phyloP scores from a whole-genome alignment of 495 filamentous ascomycete species.

The Lophiotrema nucula region DNA sequence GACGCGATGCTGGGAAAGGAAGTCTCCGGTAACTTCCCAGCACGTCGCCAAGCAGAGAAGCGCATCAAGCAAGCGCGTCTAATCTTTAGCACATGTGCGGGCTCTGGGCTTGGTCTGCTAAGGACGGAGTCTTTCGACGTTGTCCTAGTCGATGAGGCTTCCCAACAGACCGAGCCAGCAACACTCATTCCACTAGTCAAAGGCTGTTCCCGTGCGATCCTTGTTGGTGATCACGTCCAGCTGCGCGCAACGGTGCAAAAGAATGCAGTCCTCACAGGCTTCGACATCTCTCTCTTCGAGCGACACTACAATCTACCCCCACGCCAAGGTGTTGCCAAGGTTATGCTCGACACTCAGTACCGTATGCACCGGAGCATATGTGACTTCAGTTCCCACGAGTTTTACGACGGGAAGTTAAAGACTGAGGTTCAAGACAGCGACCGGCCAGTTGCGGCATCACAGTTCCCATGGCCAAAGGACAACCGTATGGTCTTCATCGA shows the following conservation, averaged over 20 bases:
- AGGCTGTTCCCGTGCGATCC: conserved; percentile 48
- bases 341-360: conserved; percentile 56
- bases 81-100: conserved; percentile 53
- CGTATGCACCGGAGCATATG: conserved; percentile 53
- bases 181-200: conserved; percentile 52
- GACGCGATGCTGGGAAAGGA: conserved; percentile 53
- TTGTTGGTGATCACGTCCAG: conserved; percentile 56
- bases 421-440: conserved; percentile 40
- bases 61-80: conserved; percentile 44
- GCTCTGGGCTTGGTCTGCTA: conserved; percentile 50
- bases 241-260: conserved; percentile 50
- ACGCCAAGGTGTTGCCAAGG: conserved; percentile 32
- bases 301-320: conserved; percentile 42
- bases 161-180: conserved; percentile 52
- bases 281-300: conserved; percentile 54
- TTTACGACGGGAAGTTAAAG: conserved; percentile 47
- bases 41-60: conserved; percentile 45
- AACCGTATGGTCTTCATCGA: conserved; percentile 46
- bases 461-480: conserved; percentile 40
- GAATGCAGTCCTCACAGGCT: conserved; percentile 41
- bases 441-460: conserved; percentile 35
- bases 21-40: conserved; percentile 39
- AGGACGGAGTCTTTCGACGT: conserved; percentile 47
- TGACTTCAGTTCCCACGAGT: conserved; percentile 48
- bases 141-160: conserved; percentile 54